Percentiles rank a stretch among this genome's conserved stretches.
phyloP scores from a whole-genome alignment of 805 yeast genomes.

The Candida coquimbonensis region DNA sequence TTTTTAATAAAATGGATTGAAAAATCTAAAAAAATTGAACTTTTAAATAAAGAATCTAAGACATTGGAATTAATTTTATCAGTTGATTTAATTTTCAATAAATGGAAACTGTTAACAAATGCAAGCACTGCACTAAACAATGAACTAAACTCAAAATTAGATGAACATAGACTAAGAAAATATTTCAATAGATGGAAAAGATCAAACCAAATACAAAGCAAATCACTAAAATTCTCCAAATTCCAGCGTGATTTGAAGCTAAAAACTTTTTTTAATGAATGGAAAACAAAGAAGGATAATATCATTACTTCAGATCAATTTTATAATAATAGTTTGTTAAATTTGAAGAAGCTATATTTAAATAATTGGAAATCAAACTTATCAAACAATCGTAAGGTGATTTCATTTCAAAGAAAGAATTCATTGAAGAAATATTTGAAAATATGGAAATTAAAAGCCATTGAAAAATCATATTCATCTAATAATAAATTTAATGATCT shows the following conservation, averaged over 20 bases:
- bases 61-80: constrained; percentile 15
- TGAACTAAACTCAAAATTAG: background rate
- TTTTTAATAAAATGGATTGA: constrained; percentile 10
- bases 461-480: background rate
- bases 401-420: background rate
- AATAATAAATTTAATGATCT: constrained; percentile 3
- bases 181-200: constrained; percentile 8
- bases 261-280: constrained; percentile 10
- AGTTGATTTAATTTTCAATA: constrained; percentile 21
- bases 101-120: constrained; percentile 13
- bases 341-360: background rate
- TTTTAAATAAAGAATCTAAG: constrained; percentile 9
- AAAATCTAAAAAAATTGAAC: background rate
- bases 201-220: constrained; percentile 1
- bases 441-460: constrained; percentile 9
- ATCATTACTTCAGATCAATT: background rate
- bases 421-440: background rate
- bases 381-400: background rate
- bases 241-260: constrained; percentile 8
- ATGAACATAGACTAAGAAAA: background rate
- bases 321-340: background rate
- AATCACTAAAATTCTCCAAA: constrained; percentile 5
- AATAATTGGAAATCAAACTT: constrained; percentile 9
- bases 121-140: background rate
- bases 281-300: constrained; percentile 8